Conservation (phyloP, 2,329 filamentous ascomycete genomes). For the Colletotrichum nymphaeae region DNA sequence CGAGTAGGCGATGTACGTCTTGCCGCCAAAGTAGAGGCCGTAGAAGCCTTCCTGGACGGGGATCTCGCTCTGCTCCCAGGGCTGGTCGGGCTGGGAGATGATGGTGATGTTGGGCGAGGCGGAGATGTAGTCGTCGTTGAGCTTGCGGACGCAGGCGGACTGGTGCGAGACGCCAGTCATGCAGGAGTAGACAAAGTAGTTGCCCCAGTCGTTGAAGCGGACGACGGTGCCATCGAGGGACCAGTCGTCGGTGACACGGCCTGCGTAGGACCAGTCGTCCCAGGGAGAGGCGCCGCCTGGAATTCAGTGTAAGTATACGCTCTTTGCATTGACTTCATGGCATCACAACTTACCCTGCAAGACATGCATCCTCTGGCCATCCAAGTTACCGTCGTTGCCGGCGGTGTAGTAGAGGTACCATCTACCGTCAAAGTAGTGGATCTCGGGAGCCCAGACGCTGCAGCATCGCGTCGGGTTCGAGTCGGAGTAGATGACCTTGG, state of each 20-base stretch:
- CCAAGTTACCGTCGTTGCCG: slow-evolving; percentile 56
- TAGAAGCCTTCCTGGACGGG: slow-evolving; percentile 67
- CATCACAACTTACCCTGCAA: slow-evolving; percentile 54
- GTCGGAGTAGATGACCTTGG: slow-evolving; percentile 63
- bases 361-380: slow-evolving; percentile 63
- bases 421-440: slow-evolving; percentile 59
- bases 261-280: slow-evolving; percentile 61
- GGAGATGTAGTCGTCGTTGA: slow-evolving; percentile 52
- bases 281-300: slow-evolving; percentile 63
- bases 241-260: slow-evolving; percentile 60
- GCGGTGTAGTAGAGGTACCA: slow-evolving; percentile 71
- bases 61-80: slow-evolving; percentile 61
- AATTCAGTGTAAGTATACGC: neutral
- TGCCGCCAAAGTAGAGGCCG: slow-evolving; percentile 63
- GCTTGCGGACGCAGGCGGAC: slow-evolving; percentile 51
- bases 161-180: slow-evolving; percentile 54
- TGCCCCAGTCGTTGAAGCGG: slow-evolving; percentile 55
- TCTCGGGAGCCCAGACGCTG: slow-evolving; percentile 69
- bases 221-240: slow-evolving; percentile 66
- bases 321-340: neutral
- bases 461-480: slow-evolving; percentile 58
- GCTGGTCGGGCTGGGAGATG: slow-evolving; percentile 61
- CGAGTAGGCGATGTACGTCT: slow-evolving; percentile 64
- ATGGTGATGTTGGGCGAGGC: slow-evolving; percentile 57
- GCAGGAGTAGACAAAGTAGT: slow-evolving; percentile 68